Conservation (phyloP, 257 asterid species). For the Salvia splendens region DNA sequence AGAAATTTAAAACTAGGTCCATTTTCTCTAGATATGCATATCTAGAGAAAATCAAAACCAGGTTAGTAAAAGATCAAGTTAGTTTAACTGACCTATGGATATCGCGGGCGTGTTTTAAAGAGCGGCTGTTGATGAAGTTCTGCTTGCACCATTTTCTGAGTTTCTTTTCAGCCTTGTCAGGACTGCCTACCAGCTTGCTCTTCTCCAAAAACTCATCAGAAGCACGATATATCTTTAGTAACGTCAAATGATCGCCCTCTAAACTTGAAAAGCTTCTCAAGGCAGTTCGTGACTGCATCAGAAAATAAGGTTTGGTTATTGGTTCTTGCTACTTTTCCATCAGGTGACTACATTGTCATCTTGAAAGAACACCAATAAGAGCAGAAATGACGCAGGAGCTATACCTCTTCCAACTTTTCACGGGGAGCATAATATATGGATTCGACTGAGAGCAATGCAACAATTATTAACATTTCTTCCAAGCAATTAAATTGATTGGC, state of each 20-base stretch:
- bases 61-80: background rate
- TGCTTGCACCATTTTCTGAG: conserved; percentile 95
- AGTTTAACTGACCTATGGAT: conserved; percentile 69
- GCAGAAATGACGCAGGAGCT: conserved; percentile 24
- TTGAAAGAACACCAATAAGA: conserved; percentile 12
- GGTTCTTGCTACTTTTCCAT: conserved; percentile 22
- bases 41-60: background rate
- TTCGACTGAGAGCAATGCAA: conserved; percentile 92
- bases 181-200: conserved; percentile 46
- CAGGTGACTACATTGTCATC: background rate
- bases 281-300: conserved; percentile 71
- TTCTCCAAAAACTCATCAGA: conserved; percentile 75
- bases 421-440: conserved; percentile 90
- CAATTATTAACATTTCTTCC: conserved; percentile 83
- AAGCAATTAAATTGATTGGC: conserved; percentile 82
- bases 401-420: conserved; percentile 94
- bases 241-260: conserved; percentile 94
- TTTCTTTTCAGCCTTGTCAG: conserved; percentile 76
- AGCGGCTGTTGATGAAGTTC: conserved; percentile 83
- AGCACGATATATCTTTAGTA: conserved; percentile 74
- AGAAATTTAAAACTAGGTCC: background rate
- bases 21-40: background rate
- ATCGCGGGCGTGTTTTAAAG: conserved; percentile 89
- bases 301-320: conserved; percentile 31
- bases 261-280: conserved; percentile 74